Evolutionary conservation across 495 filamentous ascomycete genomes (phyloP), one percentile per base, ranked within the genome.

Genomic region (Diplogelasinospora grovesii): DNA sequence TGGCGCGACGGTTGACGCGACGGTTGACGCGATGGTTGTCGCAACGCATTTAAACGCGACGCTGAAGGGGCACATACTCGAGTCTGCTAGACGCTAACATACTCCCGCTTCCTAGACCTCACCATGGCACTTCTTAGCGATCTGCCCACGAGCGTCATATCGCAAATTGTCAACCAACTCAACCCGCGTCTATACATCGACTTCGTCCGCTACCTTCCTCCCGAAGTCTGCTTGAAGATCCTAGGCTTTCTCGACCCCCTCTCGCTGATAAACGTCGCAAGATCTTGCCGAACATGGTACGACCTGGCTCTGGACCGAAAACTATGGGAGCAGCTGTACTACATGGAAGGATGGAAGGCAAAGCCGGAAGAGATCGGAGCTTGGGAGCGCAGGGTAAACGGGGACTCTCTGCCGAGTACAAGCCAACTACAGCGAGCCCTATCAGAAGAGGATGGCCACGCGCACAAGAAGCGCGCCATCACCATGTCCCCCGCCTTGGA

Each of bases 151-250:
- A 81, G 79, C 22, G 75, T 78, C 9, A 78, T 94, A 36, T 78
- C 82, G 11, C 71, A 78, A n/a, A 77, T 95, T 15, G 86, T 92
- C 18, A 54, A 65, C 41, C 81, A 85, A 28, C 66, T 94, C 13
- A 79, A 81, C 32, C 85, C 82, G 6, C 76, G 86, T 5, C 80
- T 94, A 18, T 88, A 96, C 60, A 86, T 95, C 64, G 87, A 98
- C 63, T 94, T 94, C 31, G 75, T 95, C 22, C 63, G 77, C 42
- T 78, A 85, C 52, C 77, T 98, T 7, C 92, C 92, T 0, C 77
- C 85, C 1, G 92, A 98, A 57, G 78, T 97, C 41, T 89, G 84
- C 35, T 80, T 88, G 39, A 81, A 92, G 51, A 82, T 96, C 11
- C 82, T 97, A 27, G 83, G 82, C 22, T 94, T 86, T 54, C 77